Evolutionary conservation across 1,284 basidiomycete species (phyloP), one percentile per base, ranked within the genome.

Genomic region (Cutaneotrichosporon sp.): DNA sequence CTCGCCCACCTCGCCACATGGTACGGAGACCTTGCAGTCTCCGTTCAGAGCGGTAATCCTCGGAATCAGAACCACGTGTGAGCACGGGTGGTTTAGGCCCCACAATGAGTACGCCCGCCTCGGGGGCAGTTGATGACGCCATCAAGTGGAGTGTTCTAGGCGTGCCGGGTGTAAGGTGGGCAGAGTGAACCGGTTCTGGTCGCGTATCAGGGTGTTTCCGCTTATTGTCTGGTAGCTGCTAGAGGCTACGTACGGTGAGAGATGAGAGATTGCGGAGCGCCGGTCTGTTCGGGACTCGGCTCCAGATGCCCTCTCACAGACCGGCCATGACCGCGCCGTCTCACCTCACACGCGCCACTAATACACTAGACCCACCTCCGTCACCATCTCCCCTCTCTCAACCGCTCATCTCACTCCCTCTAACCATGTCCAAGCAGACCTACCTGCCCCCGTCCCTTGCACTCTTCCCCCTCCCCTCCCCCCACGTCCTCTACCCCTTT

Each of bases 381-480:
- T 14, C 36, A n/a, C n/a, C n/a, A 3, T 43, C 45, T 27, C 16
- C 24, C 25, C 14, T 51, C 25, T n/a, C n/a, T n/a, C n/a, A n/a
- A 29, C 14, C 29, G 7, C 22, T 43, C 16, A 52, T 49, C 20
- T 50, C 25, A 10, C 31, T 31, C 6, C 29, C n/a, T n/a, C n/a
- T 31, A 27, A 13, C 31, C 27, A 67, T 67, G 65, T 53, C 62
- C 4, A 63, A 60, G 55, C 54, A 56, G 20, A 61, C 69, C 2
- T 73, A 74, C 60, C 67, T 78, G 29, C 76, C 76, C 4, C 71
- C 76, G 0, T 67, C 71, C 1, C 67, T 78, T 13, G 71, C 73
- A 3, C 69, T 78, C 27, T 53, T 78, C 27, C 76, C 76, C 8
- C 66, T 78, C 3, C 65, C 71, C 5, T 65, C 70, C 13, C 74